Conservation (phyloP, 78 protist genomes). For the Pigoraptor vietnamica region DNA sequence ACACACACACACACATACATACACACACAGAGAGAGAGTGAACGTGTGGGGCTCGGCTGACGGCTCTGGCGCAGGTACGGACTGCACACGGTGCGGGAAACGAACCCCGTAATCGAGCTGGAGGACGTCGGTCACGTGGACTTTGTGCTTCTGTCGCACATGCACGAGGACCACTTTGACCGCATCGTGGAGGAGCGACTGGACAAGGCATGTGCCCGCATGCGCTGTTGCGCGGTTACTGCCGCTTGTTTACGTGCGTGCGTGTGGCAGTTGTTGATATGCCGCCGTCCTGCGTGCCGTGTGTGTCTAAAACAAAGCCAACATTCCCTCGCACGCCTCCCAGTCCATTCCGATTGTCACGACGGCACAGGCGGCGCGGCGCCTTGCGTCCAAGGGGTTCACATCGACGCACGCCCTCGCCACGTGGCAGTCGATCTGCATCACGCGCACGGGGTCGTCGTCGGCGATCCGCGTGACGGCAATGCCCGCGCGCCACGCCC, state of each 20-base stretch:
- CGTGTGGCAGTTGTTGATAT: no score
- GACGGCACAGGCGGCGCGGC: background rate
- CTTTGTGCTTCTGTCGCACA: background rate
- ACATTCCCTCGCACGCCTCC: background rate
- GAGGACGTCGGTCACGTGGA: background rate
- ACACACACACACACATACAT: no score
- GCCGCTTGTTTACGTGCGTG: no score
- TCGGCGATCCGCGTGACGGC: background rate
- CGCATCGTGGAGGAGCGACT: background rate
- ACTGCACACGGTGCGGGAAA: background rate
- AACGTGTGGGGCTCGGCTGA: no score
- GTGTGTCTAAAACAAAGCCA: no score
- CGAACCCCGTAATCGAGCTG: background rate
- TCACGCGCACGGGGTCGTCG: background rate
- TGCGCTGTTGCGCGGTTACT: no score
- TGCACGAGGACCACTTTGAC: background rate
- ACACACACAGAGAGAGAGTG: no score
- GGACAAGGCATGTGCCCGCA: background rate
- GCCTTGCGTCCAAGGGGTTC: background rate
- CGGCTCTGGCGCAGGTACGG: background rate
- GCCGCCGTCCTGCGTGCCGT: no score
- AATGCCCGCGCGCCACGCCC: background rate
- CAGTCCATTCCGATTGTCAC: background rate
- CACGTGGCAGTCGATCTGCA: background rate
- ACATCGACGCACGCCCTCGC: background rate